Conservation (phyloP, 139 green algal genomes). For the Chlorella sp. region DNA sequence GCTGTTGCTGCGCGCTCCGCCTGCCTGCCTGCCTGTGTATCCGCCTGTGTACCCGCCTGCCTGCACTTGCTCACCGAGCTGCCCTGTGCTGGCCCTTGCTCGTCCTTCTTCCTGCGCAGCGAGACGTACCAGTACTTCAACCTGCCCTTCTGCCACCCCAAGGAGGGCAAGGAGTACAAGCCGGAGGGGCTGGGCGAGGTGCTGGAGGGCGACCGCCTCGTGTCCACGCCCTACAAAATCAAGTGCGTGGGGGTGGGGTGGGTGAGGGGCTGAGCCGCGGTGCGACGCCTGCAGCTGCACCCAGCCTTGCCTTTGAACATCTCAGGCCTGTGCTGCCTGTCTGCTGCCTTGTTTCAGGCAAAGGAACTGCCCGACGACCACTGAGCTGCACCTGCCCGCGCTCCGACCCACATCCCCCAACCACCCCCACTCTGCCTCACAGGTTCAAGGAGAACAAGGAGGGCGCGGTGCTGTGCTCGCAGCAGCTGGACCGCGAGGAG, state of each 20-base stretch:
- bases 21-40: no score
- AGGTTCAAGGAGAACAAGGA: conserved; percentile 87
- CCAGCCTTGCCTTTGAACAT: no score
- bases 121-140: conserved; percentile 98
- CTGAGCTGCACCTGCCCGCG: no score
- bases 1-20: no score
- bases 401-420: no score
- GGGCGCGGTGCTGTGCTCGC: conserved; percentile 85
- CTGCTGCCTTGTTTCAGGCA: no score
- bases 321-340: no score
- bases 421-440: background rate
- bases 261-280: no score
- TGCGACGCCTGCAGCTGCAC: no score
- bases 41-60: no score
- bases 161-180: conserved; percentile 85
- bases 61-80: background rate
- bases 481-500: conserved; percentile 78
- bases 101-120: conserved; percentile 43
- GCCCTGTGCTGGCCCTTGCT: no score
- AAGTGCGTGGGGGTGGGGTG: background rate
- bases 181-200: conserved; percentile 89
- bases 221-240: conserved; percentile 85
- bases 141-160: conserved; percentile 93
- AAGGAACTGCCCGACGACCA: no score
- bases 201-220: conserved; percentile 76